Base-by-base conservation (phyloP, 179 eudicot genomes). In the Sideroxylon spinosum region DNA sequence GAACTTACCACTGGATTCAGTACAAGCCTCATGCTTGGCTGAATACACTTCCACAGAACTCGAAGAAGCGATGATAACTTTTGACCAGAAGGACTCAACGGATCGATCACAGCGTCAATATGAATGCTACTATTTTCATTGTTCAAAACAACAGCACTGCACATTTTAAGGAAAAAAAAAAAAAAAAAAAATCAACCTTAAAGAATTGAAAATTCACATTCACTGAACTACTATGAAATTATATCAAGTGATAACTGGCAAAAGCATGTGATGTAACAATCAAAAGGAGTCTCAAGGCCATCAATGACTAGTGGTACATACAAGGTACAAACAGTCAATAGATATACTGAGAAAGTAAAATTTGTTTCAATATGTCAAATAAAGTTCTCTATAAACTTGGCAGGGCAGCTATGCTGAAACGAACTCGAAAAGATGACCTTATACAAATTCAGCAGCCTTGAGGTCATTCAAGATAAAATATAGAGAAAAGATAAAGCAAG, bases 31-130 rank as follows among this genome's bases (percentile, higher is more conserved):
- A 95, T 90, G 91, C 97, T 95, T 69, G 98, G 98, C 83, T 87
- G 93, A 86, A 88, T 74, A 74, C 80, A 86, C 81, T 91, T 93
- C 88, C 89, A 86, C 65, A 95, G 80, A 72, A 91, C 46, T 48
- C 88, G 90, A 17, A 95, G 92, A 84, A 95, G 87, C 68, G 98
- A 88, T 68, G 98, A 83, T 71, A 95, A 81, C 88, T 93, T 95
- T 83, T 93, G 98, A 78, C 95, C 98, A 68, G 93, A 87, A 66
- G 95, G 76, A 85, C 98, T 91, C 87, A 95, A 86, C 68, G 98
- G 98, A 85, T 95, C 98, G 85, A 95, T 83, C 52, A 95, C 98
- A 71, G 98, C 98, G 85, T 95, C 98, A 64, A 95, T 89, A 84
- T 93, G 98, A 81, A 93, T 87, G 89, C 89, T 86, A 62, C 95